phyloP scores from a whole-genome alignment of 208 protist species.

The Trichomonas tenax region DNA sequence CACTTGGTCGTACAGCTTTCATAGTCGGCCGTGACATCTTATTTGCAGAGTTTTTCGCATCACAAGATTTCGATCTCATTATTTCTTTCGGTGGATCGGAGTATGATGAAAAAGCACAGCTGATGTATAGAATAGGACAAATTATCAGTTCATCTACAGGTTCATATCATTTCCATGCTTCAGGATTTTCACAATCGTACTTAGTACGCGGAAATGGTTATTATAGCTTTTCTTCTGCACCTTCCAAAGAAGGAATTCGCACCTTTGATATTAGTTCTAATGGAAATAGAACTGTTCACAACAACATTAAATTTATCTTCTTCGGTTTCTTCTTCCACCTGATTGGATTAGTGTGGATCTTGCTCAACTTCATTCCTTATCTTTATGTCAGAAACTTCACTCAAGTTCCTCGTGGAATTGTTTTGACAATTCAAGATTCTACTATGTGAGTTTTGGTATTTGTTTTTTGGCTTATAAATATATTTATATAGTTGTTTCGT shows the following conservation, averaged over 20 bases:
- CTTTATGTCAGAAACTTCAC: neutral
- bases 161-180: neutral
- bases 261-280: neutral
- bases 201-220: neutral
- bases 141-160: neutral
- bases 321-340: neutral
- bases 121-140: neutral
- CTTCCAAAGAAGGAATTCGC: neutral
- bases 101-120: neutral
- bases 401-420: neutral
- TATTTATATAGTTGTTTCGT: neutral
- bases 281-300: neutral
- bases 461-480: neutral
- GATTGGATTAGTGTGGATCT: neutral
- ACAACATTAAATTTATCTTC: neutral
- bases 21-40: neutral
- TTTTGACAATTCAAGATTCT: neutral
- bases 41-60: neutral
- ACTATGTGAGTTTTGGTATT: neutral
- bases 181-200: neutral
- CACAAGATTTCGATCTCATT: neutral
- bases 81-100: neutral
- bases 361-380: neutral
- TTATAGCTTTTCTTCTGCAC: neutral
- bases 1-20: neutral